A percentile compares a stretch with the other conserved stretches of the same genome.
These are phyloP conservation scores for Bryopsis sp. DNA, from an alignment of 139 green algal genomes.

Conservation along the genomic window DNA sequence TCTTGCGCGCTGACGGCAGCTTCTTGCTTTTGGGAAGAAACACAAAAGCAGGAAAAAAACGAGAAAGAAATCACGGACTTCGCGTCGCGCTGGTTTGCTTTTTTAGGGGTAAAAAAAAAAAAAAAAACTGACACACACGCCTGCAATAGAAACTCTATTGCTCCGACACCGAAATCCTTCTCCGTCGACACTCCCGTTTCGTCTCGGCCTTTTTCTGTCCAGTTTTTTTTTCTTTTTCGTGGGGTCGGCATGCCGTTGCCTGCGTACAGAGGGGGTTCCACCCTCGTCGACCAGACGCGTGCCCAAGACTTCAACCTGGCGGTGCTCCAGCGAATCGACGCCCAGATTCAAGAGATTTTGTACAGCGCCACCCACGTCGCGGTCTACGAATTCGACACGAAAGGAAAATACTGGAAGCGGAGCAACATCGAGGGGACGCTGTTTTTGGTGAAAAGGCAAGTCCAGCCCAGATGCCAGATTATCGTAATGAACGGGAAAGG, in stretches of 20 bases:
- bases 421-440: constrained; percentile 86
- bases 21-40: no score
- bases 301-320: constrained; percentile 43
- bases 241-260: constrained; percentile 1
- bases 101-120: no score
- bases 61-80: no score
- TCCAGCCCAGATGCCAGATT: constrained; percentile 64
- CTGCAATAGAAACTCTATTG: no score
- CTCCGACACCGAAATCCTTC: no score
- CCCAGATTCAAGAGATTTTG: constrained; percentile 33
- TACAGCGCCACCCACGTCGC: constrained; percentile 59
- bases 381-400: constrained; percentile 66
- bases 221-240: no score
- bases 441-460: constrained; percentile 72
- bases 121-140: no score
- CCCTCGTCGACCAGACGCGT: constrained; percentile 28
- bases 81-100: no score
- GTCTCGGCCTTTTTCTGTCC: no score
- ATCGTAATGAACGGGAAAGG: constrained; percentile 73
- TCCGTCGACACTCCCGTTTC: no score
- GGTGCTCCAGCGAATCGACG: constrained; percentile 52
- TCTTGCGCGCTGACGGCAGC: no score
- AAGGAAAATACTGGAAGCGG: constrained; percentile 58
- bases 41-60: no score
- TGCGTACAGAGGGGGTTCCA: neutral